Evolutionary conservation across 164 flowering plant genomes (phyloP).

Genomic region (Vitis amurensis): DNA sequence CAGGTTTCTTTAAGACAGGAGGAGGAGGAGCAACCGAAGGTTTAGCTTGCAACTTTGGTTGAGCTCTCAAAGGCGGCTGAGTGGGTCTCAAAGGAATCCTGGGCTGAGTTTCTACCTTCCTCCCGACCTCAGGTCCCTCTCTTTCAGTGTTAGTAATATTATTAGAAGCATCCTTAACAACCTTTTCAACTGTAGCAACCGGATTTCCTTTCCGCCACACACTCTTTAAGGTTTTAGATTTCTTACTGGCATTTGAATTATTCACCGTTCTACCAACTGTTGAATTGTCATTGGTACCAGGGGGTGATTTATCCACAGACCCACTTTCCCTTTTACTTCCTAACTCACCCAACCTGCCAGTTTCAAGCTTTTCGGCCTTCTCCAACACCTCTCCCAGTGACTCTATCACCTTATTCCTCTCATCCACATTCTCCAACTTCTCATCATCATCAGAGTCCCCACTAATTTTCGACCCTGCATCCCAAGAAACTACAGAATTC

Average conservation of each 20-base stretch:
- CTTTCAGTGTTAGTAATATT: conserved; percentile 12
- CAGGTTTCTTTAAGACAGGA: conserved; percentile 55
- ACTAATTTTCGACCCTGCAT: conserved; percentile 18
- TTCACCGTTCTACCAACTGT: conserved; percentile 23
- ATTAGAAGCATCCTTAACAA: conserved; percentile 45
- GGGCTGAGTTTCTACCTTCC: conserved; percentile 23
- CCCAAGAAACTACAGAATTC: conserved; percentile 28
- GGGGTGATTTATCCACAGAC: conserved; percentile 24
- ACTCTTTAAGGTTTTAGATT: conserved; percentile 66
- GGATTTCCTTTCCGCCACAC: conserved; percentile 93
- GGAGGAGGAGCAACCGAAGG: conserved; percentile 68
- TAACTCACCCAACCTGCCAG: conserved; percentile 8
- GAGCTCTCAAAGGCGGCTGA: conserved; percentile 55
- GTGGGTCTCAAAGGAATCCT: conserved; percentile 30
- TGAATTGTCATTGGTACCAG: conserved; percentile 17
- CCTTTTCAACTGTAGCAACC: conserved; percentile 49
- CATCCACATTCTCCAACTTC: conserved; percentile 33
- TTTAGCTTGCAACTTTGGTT: conserved; percentile 58
- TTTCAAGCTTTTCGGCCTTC: conserved; percentile 83
- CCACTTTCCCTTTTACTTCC: conserved; percentile 24
- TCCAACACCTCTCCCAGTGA: conserved; percentile 88
- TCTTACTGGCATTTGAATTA: conserved; percentile 23
- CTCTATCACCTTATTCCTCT: conserved; percentile 69
- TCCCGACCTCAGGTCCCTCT: conserved; percentile 22
- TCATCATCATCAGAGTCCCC: conserved; percentile 23